Evolutionary conservation across 2,329 filamentous ascomycete species (phyloP).

Genomic region (Pseudogymnoascus sp.): DNA sequence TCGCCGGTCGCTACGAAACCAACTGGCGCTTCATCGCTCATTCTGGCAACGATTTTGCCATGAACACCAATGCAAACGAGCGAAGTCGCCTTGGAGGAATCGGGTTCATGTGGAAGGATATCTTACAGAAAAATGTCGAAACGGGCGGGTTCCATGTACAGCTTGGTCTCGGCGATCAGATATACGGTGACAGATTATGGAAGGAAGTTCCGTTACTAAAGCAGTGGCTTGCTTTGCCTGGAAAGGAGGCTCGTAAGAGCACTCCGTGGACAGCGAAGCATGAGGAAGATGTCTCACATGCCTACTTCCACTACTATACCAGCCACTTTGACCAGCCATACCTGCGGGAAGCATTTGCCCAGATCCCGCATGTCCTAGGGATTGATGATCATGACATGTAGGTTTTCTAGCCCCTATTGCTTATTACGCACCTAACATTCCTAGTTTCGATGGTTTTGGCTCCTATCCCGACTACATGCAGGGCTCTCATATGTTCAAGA

Average conservation of each 20-base stretch:
- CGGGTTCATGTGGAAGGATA: slow-evolving; percentile 98
- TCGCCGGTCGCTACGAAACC: slow-evolving; percentile 80
- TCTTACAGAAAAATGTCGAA: slow-evolving; percentile 92
- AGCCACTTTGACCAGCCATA: slow-evolving; percentile 97
- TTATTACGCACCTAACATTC: slow-evolving; percentile 14
- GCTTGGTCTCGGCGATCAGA: slow-evolving; percentile 84
- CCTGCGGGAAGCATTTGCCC: slow-evolving; percentile 87
- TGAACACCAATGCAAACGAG: slow-evolving; percentile 79
- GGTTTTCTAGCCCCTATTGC: slow-evolving; percentile 34
- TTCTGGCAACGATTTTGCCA: slow-evolving; percentile 90
- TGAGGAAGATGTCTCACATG: slow-evolving; percentile 90
- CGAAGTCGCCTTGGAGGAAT: slow-evolving; percentile 77
- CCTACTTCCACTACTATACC: slow-evolving; percentile 98
- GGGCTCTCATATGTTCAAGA: slow-evolving; percentile 93
- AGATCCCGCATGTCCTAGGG: slow-evolving; percentile 88
- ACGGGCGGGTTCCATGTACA: slow-evolving; percentile 94
- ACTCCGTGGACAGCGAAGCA: slow-evolving; percentile 88
- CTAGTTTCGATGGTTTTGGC: slow-evolving; percentile 89
- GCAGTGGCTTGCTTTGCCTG: slow-evolving; percentile 90
- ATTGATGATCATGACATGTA: slow-evolving; percentile 98
- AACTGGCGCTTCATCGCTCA: slow-evolving; percentile 95
- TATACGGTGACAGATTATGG: slow-evolving; percentile 92
- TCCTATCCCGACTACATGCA: slow-evolving; percentile 99
- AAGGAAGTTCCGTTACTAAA: slow-evolving; percentile 88
- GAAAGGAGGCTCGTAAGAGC: slow-evolving; percentile 85